Evolutionary conservation across 2,329 filamentous ascomycete species (phyloP).

Genomic region (Dactylellina leptospora): DNA sequence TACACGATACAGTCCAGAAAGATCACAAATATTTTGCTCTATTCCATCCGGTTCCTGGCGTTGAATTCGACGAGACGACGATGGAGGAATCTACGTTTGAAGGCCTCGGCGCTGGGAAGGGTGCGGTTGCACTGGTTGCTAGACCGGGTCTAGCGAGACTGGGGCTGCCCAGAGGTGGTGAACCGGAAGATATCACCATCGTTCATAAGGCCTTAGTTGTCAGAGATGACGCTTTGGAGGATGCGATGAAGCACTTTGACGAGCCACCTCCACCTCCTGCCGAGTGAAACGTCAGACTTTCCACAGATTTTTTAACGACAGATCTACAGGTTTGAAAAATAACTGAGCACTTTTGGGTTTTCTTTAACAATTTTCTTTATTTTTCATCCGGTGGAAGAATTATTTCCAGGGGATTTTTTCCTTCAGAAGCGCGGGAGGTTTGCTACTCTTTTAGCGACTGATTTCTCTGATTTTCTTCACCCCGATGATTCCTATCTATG

Average conservation of each 20-base stretch:
- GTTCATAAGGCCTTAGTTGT: constrained; percentile 49
- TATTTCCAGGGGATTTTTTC: background rate
- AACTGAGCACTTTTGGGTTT: background rate
- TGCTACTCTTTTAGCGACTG: constrained; percentile 4
- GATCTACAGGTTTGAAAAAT: background rate
- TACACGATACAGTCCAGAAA: constrained; percentile 43
- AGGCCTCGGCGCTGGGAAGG: constrained; percentile 37
- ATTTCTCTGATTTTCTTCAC: constrained; percentile 1
- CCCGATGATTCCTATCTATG: background rate
- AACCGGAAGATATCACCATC: constrained; percentile 46
- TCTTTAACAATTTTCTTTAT: background rate
- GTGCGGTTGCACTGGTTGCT: constrained; percentile 29
- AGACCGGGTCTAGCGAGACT: constrained; percentile 41
- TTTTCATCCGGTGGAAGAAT: background rate
- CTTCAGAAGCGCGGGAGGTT: constrained; percentile 7
- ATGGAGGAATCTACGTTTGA: constrained; percentile 50
- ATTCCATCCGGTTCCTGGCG: constrained; percentile 45
- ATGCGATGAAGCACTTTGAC: constrained; percentile 36
- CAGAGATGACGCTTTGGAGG: constrained; percentile 39
- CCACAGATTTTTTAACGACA: constrained; percentile 15
- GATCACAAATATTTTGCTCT: constrained; percentile 43
- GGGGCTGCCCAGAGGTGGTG: constrained; percentile 35
- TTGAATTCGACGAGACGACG: constrained; percentile 44
- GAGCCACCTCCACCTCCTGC: constrained; percentile 2
- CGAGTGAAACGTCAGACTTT: background rate